These are phyloP conservation scores for Atractiella rhizophila DNA, from an alignment of 768 basidiomycete species.

Conservation along the genomic window DNA sequence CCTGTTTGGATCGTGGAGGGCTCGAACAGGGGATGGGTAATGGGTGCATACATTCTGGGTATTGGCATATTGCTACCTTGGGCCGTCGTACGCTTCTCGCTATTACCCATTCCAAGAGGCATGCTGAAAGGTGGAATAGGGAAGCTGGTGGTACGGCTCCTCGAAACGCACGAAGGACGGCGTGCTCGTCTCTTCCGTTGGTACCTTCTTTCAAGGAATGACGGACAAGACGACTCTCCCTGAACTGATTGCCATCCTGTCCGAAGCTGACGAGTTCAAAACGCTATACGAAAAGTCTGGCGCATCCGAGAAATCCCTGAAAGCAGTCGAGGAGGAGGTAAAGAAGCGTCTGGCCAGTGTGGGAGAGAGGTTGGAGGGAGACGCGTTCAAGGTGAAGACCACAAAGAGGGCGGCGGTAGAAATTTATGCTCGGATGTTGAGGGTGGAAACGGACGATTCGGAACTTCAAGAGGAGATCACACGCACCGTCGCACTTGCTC, in stretches of 20 bases:
- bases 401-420: conserved; percentile 35
- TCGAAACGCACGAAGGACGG: conserved; percentile 77
- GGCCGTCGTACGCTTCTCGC: conserved; percentile 32
- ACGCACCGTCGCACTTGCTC: not conserved
- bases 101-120: conserved; percentile 20
- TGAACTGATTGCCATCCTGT: conserved; percentile 46
- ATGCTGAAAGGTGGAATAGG: too few species aligned
- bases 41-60: conserved; percentile 62
- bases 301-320: conserved; percentile 17
- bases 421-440: conserved; percentile 60
- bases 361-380: conserved; percentile 11
- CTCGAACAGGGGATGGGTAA: conserved; percentile 71
- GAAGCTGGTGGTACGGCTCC: conserved; percentile 96
- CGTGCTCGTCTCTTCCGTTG: conserved; percentile 51
- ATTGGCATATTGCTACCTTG: conserved; percentile 66
- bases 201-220: conserved; percentile 64
- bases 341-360: conserved; percentile 4
- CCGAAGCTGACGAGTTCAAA: conserved; percentile 26
- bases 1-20: conserved; percentile 90
- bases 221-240: conserved; percentile 49
- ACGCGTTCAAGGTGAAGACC: conserved; percentile 19
- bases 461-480: conserved; percentile 40
- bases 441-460: conserved; percentile 32
- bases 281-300: conserved; percentile 20
- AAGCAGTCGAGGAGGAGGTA: conserved; percentile 17